A percentile compares a stretch with the other conserved stretches of the same genome.
Evolutionary conservation across 176 grass and related monocot genomes (phyloP).

Genomic region (Rhynchospora pubera): DNA sequence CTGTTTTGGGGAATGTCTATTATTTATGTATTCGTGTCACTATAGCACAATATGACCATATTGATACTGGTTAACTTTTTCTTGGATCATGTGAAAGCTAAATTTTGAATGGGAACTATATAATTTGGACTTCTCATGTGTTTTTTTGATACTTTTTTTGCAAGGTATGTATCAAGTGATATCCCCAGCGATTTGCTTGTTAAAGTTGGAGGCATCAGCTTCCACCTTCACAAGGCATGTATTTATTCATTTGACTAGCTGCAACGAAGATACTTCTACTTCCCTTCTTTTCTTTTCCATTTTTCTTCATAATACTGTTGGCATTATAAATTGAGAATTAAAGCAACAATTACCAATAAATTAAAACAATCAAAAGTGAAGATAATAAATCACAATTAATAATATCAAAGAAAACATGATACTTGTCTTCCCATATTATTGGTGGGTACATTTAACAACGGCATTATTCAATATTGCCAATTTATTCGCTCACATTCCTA

Average conservation of each 20-base stretch:
- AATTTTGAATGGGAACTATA: background rate
- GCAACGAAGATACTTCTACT: background rate
- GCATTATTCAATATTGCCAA: background rate
- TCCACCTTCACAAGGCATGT: conserved; percentile 93
- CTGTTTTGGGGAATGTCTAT: background rate
- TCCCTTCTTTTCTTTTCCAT: no score
- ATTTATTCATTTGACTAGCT: background rate
- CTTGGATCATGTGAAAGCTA: background rate
- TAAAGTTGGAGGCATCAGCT: conserved; percentile 65
- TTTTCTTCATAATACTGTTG: no score
- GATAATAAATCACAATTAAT: no score
- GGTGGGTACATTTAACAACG: no score
- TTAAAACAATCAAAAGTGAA: no score
- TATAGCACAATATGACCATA: background rate
- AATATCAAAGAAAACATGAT: no score
- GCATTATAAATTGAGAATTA: no score
- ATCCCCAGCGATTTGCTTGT: conserved; percentile 92
- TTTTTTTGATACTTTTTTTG: conserved; percentile 9
- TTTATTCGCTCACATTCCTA: background rate
- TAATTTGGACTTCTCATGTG: background rate
- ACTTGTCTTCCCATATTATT: no score
- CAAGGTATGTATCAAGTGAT: conserved; percentile 80
- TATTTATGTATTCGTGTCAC: background rate
- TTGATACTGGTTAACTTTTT: background rate
- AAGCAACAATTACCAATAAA: no score